A percentile compares a stretch with the other conserved stretches of the same genome.
These are phyloP conservation scores for Odonthalia washingtoniensis DNA, from an alignment of 31 red algal genomes.

Conservation along the genomic window DNA sequence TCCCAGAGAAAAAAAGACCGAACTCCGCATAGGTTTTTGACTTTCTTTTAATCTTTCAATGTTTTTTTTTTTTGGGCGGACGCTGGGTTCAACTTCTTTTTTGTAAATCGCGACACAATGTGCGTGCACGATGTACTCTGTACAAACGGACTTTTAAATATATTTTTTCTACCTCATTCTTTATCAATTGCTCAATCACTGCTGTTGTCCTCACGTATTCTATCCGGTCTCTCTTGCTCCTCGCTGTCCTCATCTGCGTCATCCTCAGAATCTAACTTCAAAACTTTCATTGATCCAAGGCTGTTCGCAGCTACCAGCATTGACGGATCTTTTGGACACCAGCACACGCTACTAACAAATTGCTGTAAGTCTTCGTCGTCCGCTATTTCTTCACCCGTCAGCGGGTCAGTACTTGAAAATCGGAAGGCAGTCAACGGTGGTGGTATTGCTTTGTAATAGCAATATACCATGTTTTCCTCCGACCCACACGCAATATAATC, in stretches of 20 bases:
- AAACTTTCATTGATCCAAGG: slow-evolving; percentile 82
- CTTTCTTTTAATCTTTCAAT: slow-evolving; percentile 19
- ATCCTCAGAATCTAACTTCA: slow-evolving; percentile 66
- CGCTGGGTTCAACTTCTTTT: too few species aligned
- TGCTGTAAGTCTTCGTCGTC: slow-evolving; percentile 67
- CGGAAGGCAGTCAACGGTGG: slow-evolving; percentile 67
- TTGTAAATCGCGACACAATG: too few species aligned
- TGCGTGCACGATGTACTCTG: too few species aligned
- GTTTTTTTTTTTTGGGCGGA: too few species aligned
- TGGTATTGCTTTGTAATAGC: slow-evolving; percentile 86
- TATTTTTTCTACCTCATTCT: too few species aligned
- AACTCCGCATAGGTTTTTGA: slow-evolving; percentile 8
- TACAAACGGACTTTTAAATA: too few species aligned
- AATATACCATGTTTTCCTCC: slow-evolving; percentile 90
- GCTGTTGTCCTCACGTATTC: too few species aligned
- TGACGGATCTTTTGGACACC: slow-evolving; percentile 78
- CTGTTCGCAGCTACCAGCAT: slow-evolving; percentile 82
- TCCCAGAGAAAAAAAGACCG: slow-evolving; percentile 59
- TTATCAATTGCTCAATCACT: too few species aligned
- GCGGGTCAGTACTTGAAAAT: slow-evolving; percentile 73
- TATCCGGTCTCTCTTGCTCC: too few species aligned
- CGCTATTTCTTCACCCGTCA: slow-evolving; percentile 82
- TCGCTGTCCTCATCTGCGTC: slow-evolving; percentile 13
- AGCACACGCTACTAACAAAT: slow-evolving; percentile 89
- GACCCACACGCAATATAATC: slow-evolving; percentile 96